Evolutionary conservation across 208 protist genomes (phyloP), one percentile per base, ranked within the genome.

Genomic region (Leishmania mexicana): DNA sequence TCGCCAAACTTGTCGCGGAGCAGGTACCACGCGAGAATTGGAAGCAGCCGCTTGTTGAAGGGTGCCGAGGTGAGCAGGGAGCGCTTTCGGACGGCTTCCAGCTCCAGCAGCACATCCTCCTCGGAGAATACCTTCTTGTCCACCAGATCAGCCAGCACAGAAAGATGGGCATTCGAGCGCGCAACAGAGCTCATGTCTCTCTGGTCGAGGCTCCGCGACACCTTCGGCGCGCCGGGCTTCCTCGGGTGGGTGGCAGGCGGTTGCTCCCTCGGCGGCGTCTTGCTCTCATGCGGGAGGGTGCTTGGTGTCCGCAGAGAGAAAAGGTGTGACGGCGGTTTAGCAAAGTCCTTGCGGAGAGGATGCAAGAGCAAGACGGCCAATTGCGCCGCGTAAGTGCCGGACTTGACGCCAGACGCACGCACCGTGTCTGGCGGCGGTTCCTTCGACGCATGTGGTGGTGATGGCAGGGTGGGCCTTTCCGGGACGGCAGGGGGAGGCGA

Each of bases 71-170:
- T 88, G 72, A 76, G 81, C 13, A 90, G 79, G 19, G 85, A 67
- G 38, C 87, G 87, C 74, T 90, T 84, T 51, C 87, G 87, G n/a
- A 88, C 85, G n/a, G 87, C 87, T 77, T 90, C 87, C 64, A 90
- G 60, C 74, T 90, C 87, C 1, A 90, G 80, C 38, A 90, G 73
- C 17, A 90, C 80, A 0, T 88, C 81, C 67, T 90, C 87, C 80
- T 90, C 87, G 0, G 87, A 87, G 78, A 90, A 90, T 11, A 81
- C 74, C 68, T 88, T 88, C 67, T 85, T 70, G 40, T 88, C 81
- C 2, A 90, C 64, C 11, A 90, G 82, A 35, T 90, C 87, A 13
- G 79, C 84, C 2, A 90, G 81, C 54, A 81, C 84, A 19, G 87
- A 87, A 40, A 90, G 84, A 71, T 90, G 87, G 1, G 84, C 62